Evolutionary conservation across 345 rosid genomes (phyloP).

Genomic region (Stellera chamaejasme): DNA sequence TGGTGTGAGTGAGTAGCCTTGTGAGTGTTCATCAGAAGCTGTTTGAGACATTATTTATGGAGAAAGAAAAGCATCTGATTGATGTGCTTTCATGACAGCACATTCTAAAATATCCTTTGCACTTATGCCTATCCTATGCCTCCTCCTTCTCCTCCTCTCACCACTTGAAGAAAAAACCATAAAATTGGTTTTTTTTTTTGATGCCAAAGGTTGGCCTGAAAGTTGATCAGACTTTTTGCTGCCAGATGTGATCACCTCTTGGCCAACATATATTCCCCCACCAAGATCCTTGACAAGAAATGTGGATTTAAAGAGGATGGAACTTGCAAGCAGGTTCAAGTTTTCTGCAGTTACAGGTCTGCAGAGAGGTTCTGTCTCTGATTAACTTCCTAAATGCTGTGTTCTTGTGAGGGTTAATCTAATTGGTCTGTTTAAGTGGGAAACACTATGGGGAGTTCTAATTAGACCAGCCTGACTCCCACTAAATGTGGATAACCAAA

Average conservation of each 20-base stretch:
- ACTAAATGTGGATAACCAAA: conserved; percentile 30
- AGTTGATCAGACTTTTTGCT: conserved; percentile 12
- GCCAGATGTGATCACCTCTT: conserved; percentile 12
- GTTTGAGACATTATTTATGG: conserved; percentile 44
- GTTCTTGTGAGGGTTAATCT: conserved; percentile 11
- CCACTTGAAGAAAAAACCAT: conserved; percentile 38
- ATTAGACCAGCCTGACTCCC: conserved; percentile 62
- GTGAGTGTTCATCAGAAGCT: conserved; percentile 32
- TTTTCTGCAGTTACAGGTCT: background rate
- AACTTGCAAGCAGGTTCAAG: background rate
- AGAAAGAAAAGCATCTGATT: conserved; percentile 19
- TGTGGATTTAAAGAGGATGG: conserved; percentile 15
- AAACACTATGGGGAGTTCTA: conserved; percentile 27
- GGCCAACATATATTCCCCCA: conserved; percentile 13
- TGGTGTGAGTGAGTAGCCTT: conserved; percentile 5
- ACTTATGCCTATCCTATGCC: conserved; percentile 36
- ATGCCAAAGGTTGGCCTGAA: conserved; percentile 29
- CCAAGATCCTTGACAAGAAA: conserved; percentile 11
- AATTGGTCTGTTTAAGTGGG: conserved; percentile 25
- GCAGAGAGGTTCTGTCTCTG: background rate
- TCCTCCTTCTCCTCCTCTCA: conserved; percentile 16
- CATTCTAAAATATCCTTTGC: conserved; percentile 54
- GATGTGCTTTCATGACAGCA: conserved; percentile 26
- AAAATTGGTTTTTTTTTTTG: background rate
- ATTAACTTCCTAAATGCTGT: background rate